Percentiles rank a stretch among this genome's conserved stretches.
Evolutionary conservation across 2,329 filamentous ascomycete genomes (phyloP).

Genomic region (Didymella keratinophila): DNA sequence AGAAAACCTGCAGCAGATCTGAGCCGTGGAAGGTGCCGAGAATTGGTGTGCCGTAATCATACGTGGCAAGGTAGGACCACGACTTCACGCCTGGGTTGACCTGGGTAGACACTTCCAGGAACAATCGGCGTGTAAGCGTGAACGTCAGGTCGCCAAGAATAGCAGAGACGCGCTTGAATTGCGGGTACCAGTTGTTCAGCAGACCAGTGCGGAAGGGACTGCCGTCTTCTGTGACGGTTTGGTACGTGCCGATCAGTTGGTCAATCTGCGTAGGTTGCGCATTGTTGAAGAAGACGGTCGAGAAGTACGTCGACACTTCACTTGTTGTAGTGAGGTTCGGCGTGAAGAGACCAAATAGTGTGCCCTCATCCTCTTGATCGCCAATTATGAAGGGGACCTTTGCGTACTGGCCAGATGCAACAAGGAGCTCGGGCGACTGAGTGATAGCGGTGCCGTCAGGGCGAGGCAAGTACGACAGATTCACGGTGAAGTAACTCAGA

Average conservation of each 20-base stretch:
- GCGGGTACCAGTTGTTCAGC: constrained; percentile 76
- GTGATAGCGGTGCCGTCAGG: constrained; percentile 72
- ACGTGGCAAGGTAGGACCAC: constrained; percentile 80
- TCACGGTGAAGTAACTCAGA: constrained; percentile 71
- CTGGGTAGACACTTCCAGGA: constrained; percentile 60
- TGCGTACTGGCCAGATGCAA: constrained; percentile 62
- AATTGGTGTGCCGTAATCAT: constrained; percentile 74
- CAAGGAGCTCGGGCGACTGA: constrained; percentile 68
- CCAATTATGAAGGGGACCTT: constrained; percentile 72
- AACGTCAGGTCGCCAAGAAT: constrained; percentile 79
- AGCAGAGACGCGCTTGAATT: constrained; percentile 79
- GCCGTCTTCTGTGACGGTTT: constrained; percentile 63
- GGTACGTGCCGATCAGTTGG: constrained; percentile 69
- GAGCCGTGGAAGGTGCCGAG: constrained; percentile 79
- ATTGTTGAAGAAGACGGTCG: constrained; percentile 66
- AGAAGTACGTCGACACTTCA: constrained; percentile 69
- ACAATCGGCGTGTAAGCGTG: constrained; percentile 72
- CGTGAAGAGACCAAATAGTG: constrained; percentile 75
- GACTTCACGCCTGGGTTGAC: constrained; percentile 66
- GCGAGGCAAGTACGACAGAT: constrained; percentile 76
- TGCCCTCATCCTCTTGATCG: constrained; percentile 82
- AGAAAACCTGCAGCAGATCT: constrained; percentile 74
- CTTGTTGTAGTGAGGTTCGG: constrained; percentile 69
- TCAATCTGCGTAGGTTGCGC: constrained; percentile 62
- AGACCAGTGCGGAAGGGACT: constrained; percentile 75